Base-by-base conservation (phyloP, 1,284 basidiomycete species). In the Xerocomus minutiporus region DNA sequence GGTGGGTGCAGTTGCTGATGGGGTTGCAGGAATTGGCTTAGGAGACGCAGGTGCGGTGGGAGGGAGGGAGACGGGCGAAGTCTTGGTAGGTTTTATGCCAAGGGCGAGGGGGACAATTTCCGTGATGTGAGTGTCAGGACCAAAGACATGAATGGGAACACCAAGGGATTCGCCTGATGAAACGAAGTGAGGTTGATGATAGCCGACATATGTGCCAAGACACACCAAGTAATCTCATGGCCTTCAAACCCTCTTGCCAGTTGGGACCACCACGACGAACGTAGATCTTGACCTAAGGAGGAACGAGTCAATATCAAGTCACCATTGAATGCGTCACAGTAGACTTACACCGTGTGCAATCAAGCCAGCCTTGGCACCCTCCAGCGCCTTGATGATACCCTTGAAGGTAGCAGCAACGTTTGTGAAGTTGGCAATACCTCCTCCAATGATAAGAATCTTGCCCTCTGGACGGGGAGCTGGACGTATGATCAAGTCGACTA, bases 391-490 rank as follows among this genome's bases (percentile, higher is more conserved):
- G 72, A 99, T 98, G 80, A 98, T 99, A 62, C 96, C 96, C 82
- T 98, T 98, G 88, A 99, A 99, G 59, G 96, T 99, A 15, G 96
- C 89, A 39, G 96, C 96, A 63, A 99, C 95, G 72, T 99, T 98
- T 71, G 95, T 98, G 77, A 99, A 99, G 86, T 99, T 99, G 78
- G 96, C 96, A 61, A 98, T 97, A 77, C 96, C 96, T 78, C 97
- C 97, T 74, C 96, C 97, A 61, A 99, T 97, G 82, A 99, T 97
- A 73, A 99, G 90, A 68, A 99, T 85, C 79, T 99, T 99, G 77
- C 96, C 96, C 49, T 94, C 80, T 43, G 86, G 79, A 66, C 86
- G 79, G 51, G 91, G 88, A 44, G 79, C 76, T 49, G 93, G 93
- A 56, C 96, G 93, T 51, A 93, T 97, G 75, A 99, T 94, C 59